Base-by-base conservation (phyloP, 257 asterid genomes). In the Nicotiana undulata region DNA sequence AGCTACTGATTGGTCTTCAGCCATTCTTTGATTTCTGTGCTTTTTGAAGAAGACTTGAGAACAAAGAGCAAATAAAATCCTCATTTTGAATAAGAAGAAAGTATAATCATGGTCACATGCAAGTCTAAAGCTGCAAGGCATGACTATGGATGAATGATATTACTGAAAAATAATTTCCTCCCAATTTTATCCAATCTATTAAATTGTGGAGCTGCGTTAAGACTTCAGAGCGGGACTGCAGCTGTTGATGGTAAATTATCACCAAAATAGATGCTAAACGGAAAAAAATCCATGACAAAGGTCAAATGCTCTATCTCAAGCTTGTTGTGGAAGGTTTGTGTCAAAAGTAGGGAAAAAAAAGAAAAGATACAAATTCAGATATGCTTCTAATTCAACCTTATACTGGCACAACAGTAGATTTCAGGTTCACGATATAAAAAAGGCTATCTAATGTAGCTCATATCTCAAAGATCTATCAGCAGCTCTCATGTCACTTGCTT, bases 1-100 rank as follows among this genome's bases (percentile, higher is more conserved):
- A 59, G 90, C 87, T 46, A 94, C 98, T 34, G 99, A 92, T 81
- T 96, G 98, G 83, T 96, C 99, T 85, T 92, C 98, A 77, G 97
- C 90, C 98, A 92, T 96, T 90, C 97, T 90, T 91, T 90, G 98
- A 86, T 94, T 96, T 87, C 98, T 92, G 98, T 85, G 87, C 87
- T 84, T 88, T 82, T 90, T 83, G 81, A 89, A 90, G 82, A 79
- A 86, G 72, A 84, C 70, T 74, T 85, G 83, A 88, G 87, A 83
- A 66, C 76, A 86, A 85, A 82, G 84, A 84, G 85, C 83, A 84
- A 40, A 80, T 68, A 77, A 66, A 74, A 80, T 78, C 80, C 61
- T 56, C 72, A 65, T 58, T 80, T 80, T 24, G 32, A 72, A 31
- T 51, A 56, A 80, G 76, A 77, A 32, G 77, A 74, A 80, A 77